Evolutionary conservation across 192 early-diverging fungal genomes (phyloP), one percentile per base, ranked within the genome.

Genomic region (Endogone sp.): DNA sequence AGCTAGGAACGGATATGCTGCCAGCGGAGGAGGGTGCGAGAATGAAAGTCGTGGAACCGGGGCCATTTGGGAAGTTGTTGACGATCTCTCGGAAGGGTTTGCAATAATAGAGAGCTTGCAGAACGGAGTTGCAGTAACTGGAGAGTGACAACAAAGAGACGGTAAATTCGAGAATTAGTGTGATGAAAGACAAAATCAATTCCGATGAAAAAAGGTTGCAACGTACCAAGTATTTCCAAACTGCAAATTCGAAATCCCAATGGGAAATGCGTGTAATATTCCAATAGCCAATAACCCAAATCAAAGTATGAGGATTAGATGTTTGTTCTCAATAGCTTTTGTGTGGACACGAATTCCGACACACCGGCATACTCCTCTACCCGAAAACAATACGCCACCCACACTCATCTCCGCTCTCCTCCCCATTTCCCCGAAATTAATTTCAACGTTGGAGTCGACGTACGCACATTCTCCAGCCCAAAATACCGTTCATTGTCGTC

Each of bases 51-150:
- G 44, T 58, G 57, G 57, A 20, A 44, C 67, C 65, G 29, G 68
- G 62, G 11, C 74, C 71, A 54, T 87, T 86, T 13, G 87, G 89
- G 70, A 91, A 96, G 68, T 83, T 84, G 73, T 89, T 80, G 22
- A 98, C 90, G 71, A 92, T 95, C 76, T 97, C 92, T 64, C 97
- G 91, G 71, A 99, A 99, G 0, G 95, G 92, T 58, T 87, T 85
- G 76, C 96, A 96, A 72, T 92, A 95, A 79, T 98, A 99, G 63
- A 99, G 84, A 21, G 94, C 93, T 82, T 99, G 96, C 2, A 99
- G 78, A 11, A 99, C 91, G 4, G 95, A 97, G 80, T 97, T 99
- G 70, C 92, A 91, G 73, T 99, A 99, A 75, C 96, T 90, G 63
- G n/a, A n/a, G n/a, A n/a, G n/a, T n/a, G n/a, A n/a, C n/a, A n/a